These are phyloP conservation scores for Phoma sp. DNA, from an alignment of 2,329 filamentous ascomycete species.

Conservation along the genomic window DNA sequence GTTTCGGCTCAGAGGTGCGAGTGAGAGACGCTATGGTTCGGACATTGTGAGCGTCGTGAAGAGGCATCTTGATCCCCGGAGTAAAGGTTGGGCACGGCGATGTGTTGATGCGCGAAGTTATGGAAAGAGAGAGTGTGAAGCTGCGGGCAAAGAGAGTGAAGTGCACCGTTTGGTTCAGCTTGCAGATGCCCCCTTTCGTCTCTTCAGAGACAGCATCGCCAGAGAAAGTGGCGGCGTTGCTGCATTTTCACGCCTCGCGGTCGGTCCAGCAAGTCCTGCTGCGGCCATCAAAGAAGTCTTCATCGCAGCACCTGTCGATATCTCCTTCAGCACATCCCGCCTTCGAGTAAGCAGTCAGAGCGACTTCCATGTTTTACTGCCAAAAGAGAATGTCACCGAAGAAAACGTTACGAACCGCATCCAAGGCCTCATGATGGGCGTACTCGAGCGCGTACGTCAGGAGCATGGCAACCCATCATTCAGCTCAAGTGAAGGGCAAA, in stretches of 20 bases:
- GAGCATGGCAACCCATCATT: slow-evolving; percentile 31
- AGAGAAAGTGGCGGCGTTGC: slow-evolving; percentile 13
- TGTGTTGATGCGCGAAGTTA: slow-evolving; percentile 33
- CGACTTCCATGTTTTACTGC: slow-evolving; percentile 32
- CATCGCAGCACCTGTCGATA: slow-evolving; percentile 30
- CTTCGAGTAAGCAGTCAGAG: slow-evolving; percentile 25
- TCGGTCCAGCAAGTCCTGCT: slow-evolving; percentile 30
- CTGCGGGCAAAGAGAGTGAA: slow-evolving; percentile 23
- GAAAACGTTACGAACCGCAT: slow-evolving; percentile 32
- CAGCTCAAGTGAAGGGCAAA: slow-evolving; percentile 19
- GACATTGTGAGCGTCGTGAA: slow-evolving; percentile 32
- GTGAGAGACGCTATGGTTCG: slow-evolving; percentile 24
- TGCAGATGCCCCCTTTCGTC: slow-evolving; percentile 36
- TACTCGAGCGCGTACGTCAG: slow-evolving; percentile 34
- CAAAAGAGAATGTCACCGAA: slow-evolving; percentile 4
- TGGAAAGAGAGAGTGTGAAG: slow-evolving; percentile 26
- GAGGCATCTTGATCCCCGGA: slow-evolving; percentile 27
- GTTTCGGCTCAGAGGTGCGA: slow-evolving; percentile 36
- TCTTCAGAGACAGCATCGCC: slow-evolving; percentile 1
- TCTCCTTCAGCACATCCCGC: slow-evolving; percentile 22
- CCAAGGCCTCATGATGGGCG: slow-evolving; percentile 42
- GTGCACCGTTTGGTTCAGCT: slow-evolving; percentile 37
- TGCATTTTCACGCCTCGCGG: slow-evolving; percentile 34
- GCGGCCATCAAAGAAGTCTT: slow-evolving; percentile 16
- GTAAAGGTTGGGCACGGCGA: slow-evolving; percentile 28